Conservation (phyloP, 345 rosid genomes). For the Eucalyptus curtisii region DNA sequence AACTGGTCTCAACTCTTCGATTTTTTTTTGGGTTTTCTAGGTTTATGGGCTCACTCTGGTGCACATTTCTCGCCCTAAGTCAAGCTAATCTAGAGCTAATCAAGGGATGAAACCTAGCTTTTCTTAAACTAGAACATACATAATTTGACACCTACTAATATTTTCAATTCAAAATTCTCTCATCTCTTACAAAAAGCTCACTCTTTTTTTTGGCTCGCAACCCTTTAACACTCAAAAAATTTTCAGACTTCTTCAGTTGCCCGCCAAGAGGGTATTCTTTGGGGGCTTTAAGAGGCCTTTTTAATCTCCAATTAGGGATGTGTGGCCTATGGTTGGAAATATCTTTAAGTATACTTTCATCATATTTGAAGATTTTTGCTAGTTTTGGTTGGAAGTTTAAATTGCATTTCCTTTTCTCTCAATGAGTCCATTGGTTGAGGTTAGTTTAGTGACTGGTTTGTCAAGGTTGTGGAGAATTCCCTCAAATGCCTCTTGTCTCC, state of each 20-base stretch:
- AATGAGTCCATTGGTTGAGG: background rate
- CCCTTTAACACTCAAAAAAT: background rate
- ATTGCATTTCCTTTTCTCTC: background rate
- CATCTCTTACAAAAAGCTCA: background rate
- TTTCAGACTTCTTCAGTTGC: background rate
- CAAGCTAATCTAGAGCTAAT: background rate
- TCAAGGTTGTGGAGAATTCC: background rate
- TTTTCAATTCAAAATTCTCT: background rate
- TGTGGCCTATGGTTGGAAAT: background rate
- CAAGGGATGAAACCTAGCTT: background rate
- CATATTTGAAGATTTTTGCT: background rate
- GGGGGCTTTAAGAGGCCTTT: background rate
- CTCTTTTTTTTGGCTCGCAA: background rate
- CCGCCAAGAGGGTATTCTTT: background rate
- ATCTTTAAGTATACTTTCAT: background rate
- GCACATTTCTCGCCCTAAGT: background rate
- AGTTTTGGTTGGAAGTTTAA: background rate
- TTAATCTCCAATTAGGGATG: background rate
- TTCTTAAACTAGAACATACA: background rate
- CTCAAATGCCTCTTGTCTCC: background rate
- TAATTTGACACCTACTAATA: background rate
- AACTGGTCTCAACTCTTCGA: background rate
- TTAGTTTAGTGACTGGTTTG: too few relatives aligned
- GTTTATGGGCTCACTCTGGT: background rate
- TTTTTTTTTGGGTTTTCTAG: background rate